Evolutionary conservation across 352 stramenopile species (phyloP), one percentile per base, ranked within the genome.

Genomic region (Globisporangium cederbergense): DNA sequence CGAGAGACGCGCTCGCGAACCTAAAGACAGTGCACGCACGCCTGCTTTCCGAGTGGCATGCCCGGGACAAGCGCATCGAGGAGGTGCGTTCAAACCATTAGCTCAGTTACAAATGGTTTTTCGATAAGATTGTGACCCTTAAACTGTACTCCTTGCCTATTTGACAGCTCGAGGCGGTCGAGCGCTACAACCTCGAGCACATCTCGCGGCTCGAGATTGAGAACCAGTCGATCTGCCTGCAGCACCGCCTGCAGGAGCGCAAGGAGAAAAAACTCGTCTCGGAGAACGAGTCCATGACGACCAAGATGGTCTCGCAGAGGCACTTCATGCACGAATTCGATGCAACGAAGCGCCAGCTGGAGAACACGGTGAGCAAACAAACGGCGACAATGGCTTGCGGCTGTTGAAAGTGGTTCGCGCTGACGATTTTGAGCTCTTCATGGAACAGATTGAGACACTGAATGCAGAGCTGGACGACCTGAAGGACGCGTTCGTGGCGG

Each of bases 171-270:
- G 60, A 71, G 52, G 65, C 56, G 20, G 57, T 47, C 0, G 71
- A 81, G 34, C 68, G 57, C 2, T 76, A 76, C 68, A 76, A 76
- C 47, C 47, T 72, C 42, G 74, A 81, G 57, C 72, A 75, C 43
- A 75, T 79, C 34, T 58, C 65, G 34, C 75, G 68, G 1, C 66
- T 83, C n/a, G 67, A 73, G 57, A 76, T 77, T 53, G 73, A 83
- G 47, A 80, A 77, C 58, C 70, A 78, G 45, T 69, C 59, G 45
- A 75, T 80, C 7, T 72, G 65, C 20, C 62, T 75, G 54, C 70
- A 78, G 30, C 54, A 75, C 16, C 65, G 72, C 45, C 51, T 67
- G 32, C 55, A 67, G 2, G 68, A 75, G 36, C 59, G 58, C 16
- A 59, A 65, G 0, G 75, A 83, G 52, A 61, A 53, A 9, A 64